phyloP scores from a whole-genome alignment of 345 rosid genomes.

The Euphorbia tirucalli region DNA sequence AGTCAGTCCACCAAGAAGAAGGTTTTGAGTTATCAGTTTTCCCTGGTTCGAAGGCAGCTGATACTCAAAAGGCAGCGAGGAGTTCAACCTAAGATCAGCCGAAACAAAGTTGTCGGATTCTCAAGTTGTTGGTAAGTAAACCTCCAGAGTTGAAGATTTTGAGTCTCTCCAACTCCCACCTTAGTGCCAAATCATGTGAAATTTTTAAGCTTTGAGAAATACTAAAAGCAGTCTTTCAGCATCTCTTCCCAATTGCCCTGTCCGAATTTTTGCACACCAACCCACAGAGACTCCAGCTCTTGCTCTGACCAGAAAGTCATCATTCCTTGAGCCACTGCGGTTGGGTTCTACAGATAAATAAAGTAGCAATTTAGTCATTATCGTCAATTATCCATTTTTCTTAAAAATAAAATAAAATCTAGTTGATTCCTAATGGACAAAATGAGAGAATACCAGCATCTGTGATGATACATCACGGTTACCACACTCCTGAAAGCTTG shows the following conservation, averaged over 20 bases:
- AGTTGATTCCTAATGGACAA: neutral
- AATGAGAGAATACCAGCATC: neutral
- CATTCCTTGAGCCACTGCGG: neutral
- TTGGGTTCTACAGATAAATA: neutral
- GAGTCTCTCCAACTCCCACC: slow-evolving; percentile 17
- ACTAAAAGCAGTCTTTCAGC: slow-evolving; percentile 9
- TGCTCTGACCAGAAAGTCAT: slow-evolving; percentile 13
- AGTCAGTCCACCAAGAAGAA: slow-evolving; percentile 7
- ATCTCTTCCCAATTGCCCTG: slow-evolving; percentile 18
- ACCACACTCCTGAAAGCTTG: too few relatives aligned
- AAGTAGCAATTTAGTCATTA: neutral
- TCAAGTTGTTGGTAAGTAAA: too few relatives aligned
- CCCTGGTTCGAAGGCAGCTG: too few relatives aligned
- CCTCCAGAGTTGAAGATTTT: slow-evolving; percentile 7
- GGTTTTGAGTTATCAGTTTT: neutral
- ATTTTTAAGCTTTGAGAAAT: slow-evolving; percentile 1
- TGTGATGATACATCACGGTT: neutral
- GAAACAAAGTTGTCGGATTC: neutral
- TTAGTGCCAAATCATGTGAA: slow-evolving; percentile 5
- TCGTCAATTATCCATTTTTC: too few relatives aligned
- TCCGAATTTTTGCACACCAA: slow-evolving; percentile 23
- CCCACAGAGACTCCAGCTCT: slow-evolving; percentile 27
- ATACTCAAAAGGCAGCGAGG: neutral
- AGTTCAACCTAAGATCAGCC: neutral
- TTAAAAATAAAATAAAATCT: too few relatives aligned